phyloP scores from a whole-genome alignment of 805 yeast species.

The Kodamaea leandrae region DNA sequence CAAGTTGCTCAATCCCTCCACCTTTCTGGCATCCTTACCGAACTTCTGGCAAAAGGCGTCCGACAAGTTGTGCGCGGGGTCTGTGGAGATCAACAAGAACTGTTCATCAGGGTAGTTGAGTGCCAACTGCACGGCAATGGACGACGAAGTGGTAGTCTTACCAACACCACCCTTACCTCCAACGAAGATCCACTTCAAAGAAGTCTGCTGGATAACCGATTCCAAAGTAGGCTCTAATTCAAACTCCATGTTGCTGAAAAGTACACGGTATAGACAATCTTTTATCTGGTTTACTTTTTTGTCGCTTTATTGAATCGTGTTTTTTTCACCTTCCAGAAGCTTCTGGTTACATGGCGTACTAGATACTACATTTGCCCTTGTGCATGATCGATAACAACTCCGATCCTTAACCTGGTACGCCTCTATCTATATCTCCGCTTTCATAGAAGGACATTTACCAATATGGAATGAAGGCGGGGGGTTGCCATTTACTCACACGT shows the following conservation, averaged over 20 bases:
- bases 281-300: too few species aligned
- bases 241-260: conserved; percentile 45
- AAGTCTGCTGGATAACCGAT: conserved; percentile 59
- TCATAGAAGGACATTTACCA: too few species aligned
- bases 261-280: too few species aligned
- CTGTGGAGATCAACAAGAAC: conserved; percentile 89
- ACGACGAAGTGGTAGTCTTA: conserved; percentile 95
- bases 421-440: too few species aligned
- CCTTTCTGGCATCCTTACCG: conserved; percentile 93
- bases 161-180: conserved; percentile 99
- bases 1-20: conserved; percentile 82
- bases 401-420: too few species aligned
- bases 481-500: too few species aligned
- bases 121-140: conserved; percentile 92
- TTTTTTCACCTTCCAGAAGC: conserved; percentile 2
- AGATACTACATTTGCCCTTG: too few species aligned
- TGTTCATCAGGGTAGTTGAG: conserved; percentile 73
- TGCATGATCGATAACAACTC: too few species aligned
- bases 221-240: conserved; percentile 70
- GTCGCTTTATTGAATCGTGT: too few species aligned
- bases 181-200: conserved; percentile 93
- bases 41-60: conserved; percentile 99
- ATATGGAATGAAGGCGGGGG: too few species aligned
- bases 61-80: conserved; percentile 96
- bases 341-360: too few species aligned